phyloP scores from a whole-genome alignment of 2,329 filamentous ascomycete species.

The Cladosporium sp. region DNA sequence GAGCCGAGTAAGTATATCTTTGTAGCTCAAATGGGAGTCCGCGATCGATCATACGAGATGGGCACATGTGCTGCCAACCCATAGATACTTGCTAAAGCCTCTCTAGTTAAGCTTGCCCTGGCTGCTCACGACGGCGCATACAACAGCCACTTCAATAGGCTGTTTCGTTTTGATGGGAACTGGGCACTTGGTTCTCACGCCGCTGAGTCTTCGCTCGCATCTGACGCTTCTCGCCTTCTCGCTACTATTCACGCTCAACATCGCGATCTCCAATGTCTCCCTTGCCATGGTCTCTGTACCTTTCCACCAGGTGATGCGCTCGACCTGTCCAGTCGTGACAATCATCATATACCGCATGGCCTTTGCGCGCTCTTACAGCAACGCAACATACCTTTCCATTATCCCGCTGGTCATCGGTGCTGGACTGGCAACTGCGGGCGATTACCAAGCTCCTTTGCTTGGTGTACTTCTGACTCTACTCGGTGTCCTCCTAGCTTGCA shows the following conservation, averaged over 20 bases:
- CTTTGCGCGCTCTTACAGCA: constrained; percentile 53
- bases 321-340: constrained; percentile 59
- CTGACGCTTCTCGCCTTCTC: constrained; percentile 57
- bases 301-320: constrained; percentile 62
- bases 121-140: constrained; percentile 57
- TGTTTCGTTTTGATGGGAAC: constrained; percentile 50
- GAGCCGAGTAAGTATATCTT: constrained; percentile 27
- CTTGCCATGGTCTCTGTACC: constrained; percentile 59
- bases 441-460: constrained; percentile 58
- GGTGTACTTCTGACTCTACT: constrained; percentile 40
- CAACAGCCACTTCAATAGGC: constrained; percentile 55
- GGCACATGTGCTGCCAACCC: neutral
- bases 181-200: constrained; percentile 52
- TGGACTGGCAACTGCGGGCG: constrained; percentile 57
- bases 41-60: neutral
- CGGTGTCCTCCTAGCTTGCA: constrained; percentile 34
- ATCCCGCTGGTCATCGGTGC: constrained; percentile 59
- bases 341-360: constrained; percentile 57
- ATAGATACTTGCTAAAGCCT: neutral
- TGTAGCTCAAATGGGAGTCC: no score
- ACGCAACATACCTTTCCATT: constrained; percentile 56
- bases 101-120: constrained; percentile 55
- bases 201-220: constrained; percentile 51
- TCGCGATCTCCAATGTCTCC: constrained; percentile 62
- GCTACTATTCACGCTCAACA: constrained; percentile 59